These are phyloP conservation scores for Trichoderma koningii DNA, from an alignment of 2,329 filamentous ascomycete genomes.

Conservation along the genomic window DNA sequence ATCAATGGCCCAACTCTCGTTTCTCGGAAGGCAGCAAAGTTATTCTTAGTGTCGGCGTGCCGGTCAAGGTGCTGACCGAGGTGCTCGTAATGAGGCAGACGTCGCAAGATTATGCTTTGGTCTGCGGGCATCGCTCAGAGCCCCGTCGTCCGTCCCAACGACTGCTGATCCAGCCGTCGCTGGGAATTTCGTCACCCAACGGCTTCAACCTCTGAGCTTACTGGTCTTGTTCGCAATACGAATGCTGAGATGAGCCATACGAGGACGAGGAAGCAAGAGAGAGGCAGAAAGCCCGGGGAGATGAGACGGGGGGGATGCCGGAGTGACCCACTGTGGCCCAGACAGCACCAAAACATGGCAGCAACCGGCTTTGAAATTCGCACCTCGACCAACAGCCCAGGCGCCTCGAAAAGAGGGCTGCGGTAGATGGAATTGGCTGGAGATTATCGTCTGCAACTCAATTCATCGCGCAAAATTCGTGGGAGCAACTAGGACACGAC, in stretches of 20 bases:
- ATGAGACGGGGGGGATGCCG: neutral
- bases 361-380: constrained; percentile 8
- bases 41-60: neutral
- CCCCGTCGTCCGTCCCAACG: neutral
- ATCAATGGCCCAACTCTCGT: constrained; percentile 1
- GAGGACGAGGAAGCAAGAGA: neutral
- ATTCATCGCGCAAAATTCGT: neutral
- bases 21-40: neutral
- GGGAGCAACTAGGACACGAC: neutral
- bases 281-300: constrained; percentile 13
- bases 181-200: neutral
- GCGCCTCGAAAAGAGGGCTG: neutral
- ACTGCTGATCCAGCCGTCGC: neutral
- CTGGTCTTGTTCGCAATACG: neutral
- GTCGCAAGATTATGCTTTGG: constrained; percentile 3
- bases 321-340: neutral
- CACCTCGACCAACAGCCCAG: neutral
- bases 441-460: neutral
- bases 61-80: constrained; percentile 10
- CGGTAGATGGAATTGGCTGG: neutral
- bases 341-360: constrained; percentile 8
- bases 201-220: neutral
- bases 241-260: constrained; percentile 24
- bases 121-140: constrained; percentile 6
- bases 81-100: neutral